Evolutionary conservation across 2,329 filamentous ascomycete genomes (phyloP), one percentile per base, ranked within the genome.

Genomic region (Aspergillus sp.): DNA sequence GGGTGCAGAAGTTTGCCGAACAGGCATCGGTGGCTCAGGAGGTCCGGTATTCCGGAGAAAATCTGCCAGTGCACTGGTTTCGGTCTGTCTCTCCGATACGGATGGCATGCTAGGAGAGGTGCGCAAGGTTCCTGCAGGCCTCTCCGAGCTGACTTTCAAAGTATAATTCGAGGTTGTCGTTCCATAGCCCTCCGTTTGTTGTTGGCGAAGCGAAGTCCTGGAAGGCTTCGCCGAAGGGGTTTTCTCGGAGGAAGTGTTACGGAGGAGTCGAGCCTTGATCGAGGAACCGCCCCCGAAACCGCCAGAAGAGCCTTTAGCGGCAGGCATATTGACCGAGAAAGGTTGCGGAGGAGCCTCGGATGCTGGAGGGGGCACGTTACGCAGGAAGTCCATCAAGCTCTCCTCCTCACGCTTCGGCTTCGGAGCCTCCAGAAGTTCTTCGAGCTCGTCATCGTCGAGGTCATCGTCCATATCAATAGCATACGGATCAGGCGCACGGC

Each of bases 401-500:
- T 78, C 76, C 58, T 78, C 74, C 17, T 74, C 63, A n/a, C 69
- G 67, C 40, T 64, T 59, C 8, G 67, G 67, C 49, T 71, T 67
- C n/a, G 63, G 53, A 13, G 63, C 55, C 32, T 78, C 69, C 17
- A 80, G 67, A 26, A 83, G 77, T 1, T 85, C 79, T 13, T 83
- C 80, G 8, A 85, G 78, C 4, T 85, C 85, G 49, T 88, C 83
- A 51, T 90, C 87, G 61, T 86, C 85, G 49, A 88, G 83, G 50
- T 90, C 87, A 61, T 86, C 88, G 49, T 76, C 75, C 19, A 62
- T 61, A 65, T 96, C 92, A 57, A 97, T 90, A n/a, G 91, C 90
- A 60, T 97, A 97, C 0, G 93, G 94, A 64, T 99, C 94, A 51
- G 83, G 88, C 47, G 91, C 84, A 24, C 90, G 85, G 43, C 87